Evolutionary conservation across 805 yeast species (phyloP), one percentile per base, ranked within the genome.

Genomic region (Teunomyces kruisii): DNA sequence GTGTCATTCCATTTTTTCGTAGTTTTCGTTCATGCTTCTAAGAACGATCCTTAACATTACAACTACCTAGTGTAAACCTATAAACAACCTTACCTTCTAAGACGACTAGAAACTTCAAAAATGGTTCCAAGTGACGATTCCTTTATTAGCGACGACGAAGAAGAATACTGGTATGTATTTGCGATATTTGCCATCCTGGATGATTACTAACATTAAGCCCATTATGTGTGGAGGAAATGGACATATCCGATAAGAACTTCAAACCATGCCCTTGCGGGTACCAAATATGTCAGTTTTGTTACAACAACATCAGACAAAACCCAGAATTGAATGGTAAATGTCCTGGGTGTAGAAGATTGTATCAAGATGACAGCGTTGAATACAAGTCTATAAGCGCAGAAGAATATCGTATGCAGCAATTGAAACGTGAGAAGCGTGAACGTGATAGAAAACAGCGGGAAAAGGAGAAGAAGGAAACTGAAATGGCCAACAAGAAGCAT

Each of bases 181-280:
- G 5, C 15, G 15, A 12, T 13, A 10, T 13, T 26, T 30, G 28
- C n/a, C 30, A 19, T 19, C 32, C 9, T 16, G 16, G 12, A 22
- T 28, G 6, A n/a, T 9, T 55, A 57, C 64, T 62, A 62, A 62
- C 56, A 26, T 27, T 10, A 40, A 68, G 96, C 70, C 99, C 99
- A 45, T 79, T 94, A 51, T 94, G 99, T 73, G 92, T 91, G 60
- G 99, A 94, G 68, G 97, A 94, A 64, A 84, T 94, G 90, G 99
- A 94, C 67, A 83, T 92, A 39, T 86, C 96, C 13, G 99, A 94
- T 68, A 89, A 87, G 61, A 88, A 90, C 70, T 94, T 94, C 76
- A 89, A 86, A 65, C 99, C 99, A n/a, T 94, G 99, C 74, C 98
- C 98, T 1, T 94, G 99, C 72, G 99, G 99, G 14, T 94, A 94